phyloP scores from a whole-genome alignment of 441 rosid genomes.

The Pelargonium cotyledonis region DNA sequence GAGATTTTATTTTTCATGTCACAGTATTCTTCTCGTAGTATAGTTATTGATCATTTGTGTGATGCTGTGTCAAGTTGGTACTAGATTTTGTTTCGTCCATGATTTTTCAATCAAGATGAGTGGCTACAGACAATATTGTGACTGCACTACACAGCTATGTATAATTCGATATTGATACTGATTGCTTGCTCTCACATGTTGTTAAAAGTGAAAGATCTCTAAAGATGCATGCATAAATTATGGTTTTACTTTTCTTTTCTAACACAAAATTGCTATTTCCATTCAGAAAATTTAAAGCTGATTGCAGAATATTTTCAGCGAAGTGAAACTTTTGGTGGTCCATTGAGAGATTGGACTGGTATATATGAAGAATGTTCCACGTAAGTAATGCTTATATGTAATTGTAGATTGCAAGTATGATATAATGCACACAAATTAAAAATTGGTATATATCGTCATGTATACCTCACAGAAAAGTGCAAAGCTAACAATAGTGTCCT shows the following conservation, averaged over 20 bases:
- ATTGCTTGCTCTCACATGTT: constrained; percentile 6
- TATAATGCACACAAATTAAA: background rate
- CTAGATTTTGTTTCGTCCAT: background rate
- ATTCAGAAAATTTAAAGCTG: constrained; percentile 72
- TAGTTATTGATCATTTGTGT: background rate
- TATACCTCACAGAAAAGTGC: too few species aligned
- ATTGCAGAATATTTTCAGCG: constrained; percentile 86
- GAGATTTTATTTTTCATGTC: background rate
- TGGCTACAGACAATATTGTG: background rate
- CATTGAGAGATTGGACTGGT: constrained; percentile 80
- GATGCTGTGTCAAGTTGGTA: background rate
- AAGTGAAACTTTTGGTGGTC: constrained; percentile 81
- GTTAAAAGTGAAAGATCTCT: constrained; percentile 4
- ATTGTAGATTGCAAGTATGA: background rate
- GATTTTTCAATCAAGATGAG: background rate
- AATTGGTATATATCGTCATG: too few species aligned
- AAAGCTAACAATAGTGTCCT: too few species aligned
- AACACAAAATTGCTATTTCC: constrained; percentile 10
- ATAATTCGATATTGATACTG: background rate
- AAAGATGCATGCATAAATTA: background rate
- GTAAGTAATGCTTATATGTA: constrained; percentile 40
- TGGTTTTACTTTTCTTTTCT: background rate
- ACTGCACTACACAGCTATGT: background rate
- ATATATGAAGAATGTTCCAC: constrained; percentile 79
- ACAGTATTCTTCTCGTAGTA: background rate